A percentile compares a stretch with the other conserved stretches of the same genome.
Evolutionary conservation across 192 early-diverging fungal species (phyloP).

Genomic region (Coemansia sp.): DNA sequence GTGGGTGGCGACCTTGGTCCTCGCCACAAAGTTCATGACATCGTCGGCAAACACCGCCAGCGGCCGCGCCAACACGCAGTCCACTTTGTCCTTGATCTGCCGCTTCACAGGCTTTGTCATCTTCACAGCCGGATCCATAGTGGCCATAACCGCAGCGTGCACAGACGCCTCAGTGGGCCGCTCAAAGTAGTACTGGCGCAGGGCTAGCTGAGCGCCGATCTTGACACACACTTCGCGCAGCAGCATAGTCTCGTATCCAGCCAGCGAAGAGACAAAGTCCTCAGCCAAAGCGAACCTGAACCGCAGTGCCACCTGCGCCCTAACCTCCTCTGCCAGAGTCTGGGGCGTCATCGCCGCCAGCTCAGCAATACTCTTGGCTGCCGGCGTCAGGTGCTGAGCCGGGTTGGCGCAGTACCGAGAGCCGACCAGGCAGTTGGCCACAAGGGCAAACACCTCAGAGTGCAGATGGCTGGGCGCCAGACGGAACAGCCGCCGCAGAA

Average conservation of each 20-base stretch:
- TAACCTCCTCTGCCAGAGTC: constrained; percentile 61
- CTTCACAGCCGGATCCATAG: constrained; percentile 32
- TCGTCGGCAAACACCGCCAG: constrained; percentile 30
- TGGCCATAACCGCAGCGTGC: constrained; percentile 45
- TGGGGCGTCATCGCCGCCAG: constrained; percentile 68
- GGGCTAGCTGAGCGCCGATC: constrained; percentile 84
- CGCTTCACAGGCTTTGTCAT: constrained; percentile 59
- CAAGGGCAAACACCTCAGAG: constrained; percentile 72
- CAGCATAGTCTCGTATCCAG: constrained; percentile 63
- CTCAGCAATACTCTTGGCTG: constrained; percentile 30
- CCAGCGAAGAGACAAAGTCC: constrained; percentile 54
- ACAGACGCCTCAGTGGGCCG: constrained; percentile 43
- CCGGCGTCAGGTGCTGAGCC: constrained; percentile 49
- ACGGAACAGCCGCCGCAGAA: constrained; percentile 72
- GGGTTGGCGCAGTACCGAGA: constrained; percentile 62
- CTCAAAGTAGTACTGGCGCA: constrained; percentile 75
- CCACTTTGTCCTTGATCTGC: constrained; percentile 58
- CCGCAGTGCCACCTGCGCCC: constrained; percentile 65
- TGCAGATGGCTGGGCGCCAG: constrained; percentile 61
- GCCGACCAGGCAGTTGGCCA: constrained; percentile 82
- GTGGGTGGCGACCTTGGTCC: constrained; percentile 43
- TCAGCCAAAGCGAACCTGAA: constrained; percentile 75
- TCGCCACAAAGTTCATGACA: constrained; percentile 42
- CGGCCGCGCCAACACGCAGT: constrained; percentile 24
- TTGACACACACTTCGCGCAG: constrained; percentile 84